These are phyloP conservation scores for Podospora fimiseda DNA, from an alignment of 495 filamentous ascomycete genomes.

Conservation along the genomic window DNA sequence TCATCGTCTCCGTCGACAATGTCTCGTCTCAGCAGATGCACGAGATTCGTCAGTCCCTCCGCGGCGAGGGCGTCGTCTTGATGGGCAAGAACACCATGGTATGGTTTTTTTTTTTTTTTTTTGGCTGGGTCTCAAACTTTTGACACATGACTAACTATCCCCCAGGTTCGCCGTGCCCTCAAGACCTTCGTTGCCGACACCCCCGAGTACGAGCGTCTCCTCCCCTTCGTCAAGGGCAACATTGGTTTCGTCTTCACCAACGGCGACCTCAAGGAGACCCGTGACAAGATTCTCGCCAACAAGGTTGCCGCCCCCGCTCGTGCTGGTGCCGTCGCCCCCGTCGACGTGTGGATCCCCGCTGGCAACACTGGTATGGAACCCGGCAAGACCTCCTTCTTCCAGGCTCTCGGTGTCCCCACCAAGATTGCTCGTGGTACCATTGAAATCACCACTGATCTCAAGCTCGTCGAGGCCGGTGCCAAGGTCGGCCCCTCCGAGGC, in stretches of 20 bases:
- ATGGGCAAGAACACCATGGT: constrained; percentile 99
- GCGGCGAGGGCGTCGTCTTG: constrained; percentile 84
- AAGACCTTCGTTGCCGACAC: constrained; percentile 87
- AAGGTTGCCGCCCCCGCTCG: constrained; percentile 94
- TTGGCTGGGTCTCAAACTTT: no score
- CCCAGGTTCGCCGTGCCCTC: constrained; percentile 92
- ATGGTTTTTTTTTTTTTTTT: constrained; percentile 17
- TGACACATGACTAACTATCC: constrained; percentile 1
- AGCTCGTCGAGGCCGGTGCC: constrained; percentile 85
- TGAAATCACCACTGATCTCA: constrained; percentile 97
- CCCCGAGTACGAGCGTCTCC: constrained; percentile 95
- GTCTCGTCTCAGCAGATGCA: constrained; percentile 99
- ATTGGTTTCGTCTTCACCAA: constrained; percentile 99
- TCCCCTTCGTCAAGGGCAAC: constrained; percentile 93
- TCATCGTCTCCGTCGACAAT: constrained; percentile 97
- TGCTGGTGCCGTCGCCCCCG: constrained; percentile 90
- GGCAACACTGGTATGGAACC: constrained; percentile 99
- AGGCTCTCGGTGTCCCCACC: constrained; percentile 99
- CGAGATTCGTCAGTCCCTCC: constrained; percentile 89
- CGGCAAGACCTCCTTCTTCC: constrained; percentile 99
- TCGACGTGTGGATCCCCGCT: constrained; percentile 84
- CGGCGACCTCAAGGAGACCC: constrained; percentile 80
- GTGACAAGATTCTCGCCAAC: constrained; percentile 92
- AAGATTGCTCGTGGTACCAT: constrained; percentile 99
- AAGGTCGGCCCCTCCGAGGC: constrained; percentile 99